These are phyloP conservation scores for Spergularia bocconei DNA, from an alignment of 148 eudicot genomes.

Conservation along the genomic window DNA sequence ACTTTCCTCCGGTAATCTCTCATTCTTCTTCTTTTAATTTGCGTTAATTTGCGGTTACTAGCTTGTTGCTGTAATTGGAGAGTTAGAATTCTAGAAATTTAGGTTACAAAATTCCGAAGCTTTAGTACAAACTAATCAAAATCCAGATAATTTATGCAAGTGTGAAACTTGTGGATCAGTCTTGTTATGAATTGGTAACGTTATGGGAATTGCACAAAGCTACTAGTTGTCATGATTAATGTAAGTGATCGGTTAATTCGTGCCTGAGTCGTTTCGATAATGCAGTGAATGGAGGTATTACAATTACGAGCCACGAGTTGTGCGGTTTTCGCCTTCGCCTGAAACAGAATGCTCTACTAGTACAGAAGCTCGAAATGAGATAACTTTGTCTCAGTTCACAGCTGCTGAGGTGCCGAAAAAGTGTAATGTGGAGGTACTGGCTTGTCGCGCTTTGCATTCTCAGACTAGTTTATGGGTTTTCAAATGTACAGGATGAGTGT, in stretches of 20 bases:
- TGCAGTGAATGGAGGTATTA: slow-evolving; percentile 80
- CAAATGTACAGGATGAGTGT: background rate
- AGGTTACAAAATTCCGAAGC: too few species aligned
- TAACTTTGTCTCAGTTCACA: slow-evolving; percentile 67
- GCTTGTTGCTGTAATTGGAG: background rate
- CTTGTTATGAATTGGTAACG: background rate
- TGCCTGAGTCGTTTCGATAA: background rate
- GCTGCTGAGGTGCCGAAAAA: slow-evolving; percentile 69
- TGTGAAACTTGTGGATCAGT: background rate
- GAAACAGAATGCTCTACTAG: slow-evolving; percentile 39
- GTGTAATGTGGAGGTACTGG: slow-evolving; percentile 23
- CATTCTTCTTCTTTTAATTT: background rate
- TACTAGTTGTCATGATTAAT: background rate
- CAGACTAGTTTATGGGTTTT: background rate
- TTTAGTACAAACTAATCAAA: background rate
- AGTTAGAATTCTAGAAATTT: background rate
- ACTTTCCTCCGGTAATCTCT: slow-evolving; percentile 60
- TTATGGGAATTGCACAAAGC: background rate
- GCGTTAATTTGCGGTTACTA: background rate
- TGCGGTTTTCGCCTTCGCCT: slow-evolving; percentile 55
- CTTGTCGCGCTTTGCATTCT: background rate
- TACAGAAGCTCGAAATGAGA: slow-evolving; percentile 36
- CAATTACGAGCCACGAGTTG: slow-evolving; percentile 48
- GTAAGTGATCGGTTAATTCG: background rate
- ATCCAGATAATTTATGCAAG: background rate